Evolutionary conservation across 2,329 filamentous ascomycete genomes (phyloP), one percentile per base, ranked within the genome.

Genomic region (Fusarium sp.): DNA sequence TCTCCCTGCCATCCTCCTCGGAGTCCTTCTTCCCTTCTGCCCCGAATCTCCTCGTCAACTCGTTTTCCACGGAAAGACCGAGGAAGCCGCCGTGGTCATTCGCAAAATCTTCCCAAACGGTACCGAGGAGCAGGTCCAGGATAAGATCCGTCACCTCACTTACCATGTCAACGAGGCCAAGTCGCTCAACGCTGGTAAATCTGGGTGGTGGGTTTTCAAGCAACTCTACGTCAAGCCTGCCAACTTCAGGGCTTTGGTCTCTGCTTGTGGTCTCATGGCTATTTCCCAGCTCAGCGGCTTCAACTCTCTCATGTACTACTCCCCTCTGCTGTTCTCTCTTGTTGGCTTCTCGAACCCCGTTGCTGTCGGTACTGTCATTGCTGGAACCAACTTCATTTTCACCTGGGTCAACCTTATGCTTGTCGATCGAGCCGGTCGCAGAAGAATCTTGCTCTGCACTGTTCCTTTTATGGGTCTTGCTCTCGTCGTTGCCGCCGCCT

Each of bases 271-370:
- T n/a, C 69, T 85, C n/a, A 85, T 85, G 82, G 83, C 81, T 19
- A 81, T 85, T 40, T 80, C 77, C 15, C 83, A 85, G 74, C 83
- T 85, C 40, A 77, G 81, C 7, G 83, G 83, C 0, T 84, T 86
- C 72, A 86, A 86, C 61, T 83, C 83, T 2, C 75, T 86, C 36
- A 77, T 80, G 61, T 85, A 85, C 73, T 86, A 85, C 72, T 82
- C 80, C 0, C 82, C 82, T 0, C 81, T 80, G 0, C 73, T 86
- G 1, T 86, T 86, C 66, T 72, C 76, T 2, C 78, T 85, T 5
- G 82, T 85, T 24, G 82, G 83, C 1, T 85, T 86, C 70, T 72
- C 76, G 19, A 82, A 85, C 50, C 80, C 83, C 0, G 78, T 81
- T 1, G 82, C 81, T 2, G 83, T 86, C 21, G 79, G 78, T 1